These are phyloP conservation scores for Globisporangium spiculum DNA, from an alignment of 352 stramenopile species.

Conservation along the genomic window DNA sequence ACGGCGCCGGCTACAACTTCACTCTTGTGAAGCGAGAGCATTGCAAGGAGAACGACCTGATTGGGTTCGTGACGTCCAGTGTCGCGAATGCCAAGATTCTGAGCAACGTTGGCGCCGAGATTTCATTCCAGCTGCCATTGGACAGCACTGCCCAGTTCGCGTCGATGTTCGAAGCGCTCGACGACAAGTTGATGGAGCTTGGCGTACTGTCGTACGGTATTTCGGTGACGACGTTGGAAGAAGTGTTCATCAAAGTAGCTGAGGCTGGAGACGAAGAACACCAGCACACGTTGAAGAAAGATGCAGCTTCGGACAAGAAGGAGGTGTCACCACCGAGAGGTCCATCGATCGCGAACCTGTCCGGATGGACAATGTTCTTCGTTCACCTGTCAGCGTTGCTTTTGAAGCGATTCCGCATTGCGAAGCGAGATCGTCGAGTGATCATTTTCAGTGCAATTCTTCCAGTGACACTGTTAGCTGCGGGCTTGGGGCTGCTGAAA, in stretches of 20 bases:
- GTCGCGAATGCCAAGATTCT: slow-evolving; percentile 52
- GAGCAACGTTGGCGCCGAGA: slow-evolving; percentile 77
- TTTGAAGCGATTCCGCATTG: slow-evolving; percentile 83
- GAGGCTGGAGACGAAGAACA: slow-evolving; percentile 45
- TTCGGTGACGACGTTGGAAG: slow-evolving; percentile 91
- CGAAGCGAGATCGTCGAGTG: slow-evolving; percentile 86
- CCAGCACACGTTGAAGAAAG: slow-evolving; percentile 33
- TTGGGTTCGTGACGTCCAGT: slow-evolving; percentile 32
- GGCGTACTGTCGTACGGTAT: slow-evolving; percentile 63
- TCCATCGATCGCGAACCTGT: slow-evolving; percentile 19
- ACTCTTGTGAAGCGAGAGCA: slow-evolving; percentile 31
- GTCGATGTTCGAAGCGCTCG: slow-evolving; percentile 67
- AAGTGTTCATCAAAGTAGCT: slow-evolving; percentile 90
- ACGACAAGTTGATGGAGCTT: slow-evolving; percentile 35
- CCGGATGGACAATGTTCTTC: slow-evolving; percentile 49
- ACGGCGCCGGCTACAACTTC: slow-evolving; percentile 40
- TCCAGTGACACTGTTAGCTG: slow-evolving; percentile 70
- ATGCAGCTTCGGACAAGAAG: slow-evolving; percentile 16
- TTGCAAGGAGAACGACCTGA: slow-evolving; percentile 27
- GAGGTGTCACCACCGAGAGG: neutral
- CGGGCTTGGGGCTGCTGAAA: slow-evolving; percentile 58
- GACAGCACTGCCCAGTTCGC: slow-evolving; percentile 52
- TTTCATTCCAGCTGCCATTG: slow-evolving; percentile 74
- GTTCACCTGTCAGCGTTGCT: slow-evolving; percentile 82
- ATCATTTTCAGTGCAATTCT: slow-evolving; percentile 60